These are phyloP conservation scores for Pyrenophora graminea DNA, from an alignment of 2,329 filamentous ascomycete species.

Conservation along the genomic window DNA sequence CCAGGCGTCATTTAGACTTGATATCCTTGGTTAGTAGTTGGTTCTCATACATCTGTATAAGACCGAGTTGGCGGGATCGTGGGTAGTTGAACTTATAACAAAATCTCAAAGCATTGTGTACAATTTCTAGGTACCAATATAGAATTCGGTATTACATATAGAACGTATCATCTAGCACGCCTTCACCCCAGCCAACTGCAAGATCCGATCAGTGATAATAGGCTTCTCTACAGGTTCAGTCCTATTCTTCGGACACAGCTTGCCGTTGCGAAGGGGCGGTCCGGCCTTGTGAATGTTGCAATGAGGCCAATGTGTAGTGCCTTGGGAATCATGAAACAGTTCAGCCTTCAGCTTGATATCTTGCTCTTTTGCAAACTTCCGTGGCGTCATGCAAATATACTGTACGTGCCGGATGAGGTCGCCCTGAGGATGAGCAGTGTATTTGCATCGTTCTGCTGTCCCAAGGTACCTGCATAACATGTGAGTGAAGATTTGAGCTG, in stretches of 20 bases:
- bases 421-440: constrained; percentile 18
- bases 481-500: too few relatives aligned
- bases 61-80: too few relatives aligned
- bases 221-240: constrained; percentile 27
- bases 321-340: constrained; percentile 21
- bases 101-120: too few relatives aligned
- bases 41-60: too few relatives aligned
- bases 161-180: not conserved
- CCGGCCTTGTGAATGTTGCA: constrained; percentile 25
- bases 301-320: constrained; percentile 32
- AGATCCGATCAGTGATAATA: constrained; percentile 17
- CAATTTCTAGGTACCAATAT: too few relatives aligned
- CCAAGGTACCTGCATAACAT: constrained; percentile 35
- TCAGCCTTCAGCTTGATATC: constrained; percentile 23
- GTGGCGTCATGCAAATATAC: constrained; percentile 31
- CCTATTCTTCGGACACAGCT: constrained; percentile 16
- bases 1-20: too few relatives aligned
- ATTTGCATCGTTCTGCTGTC: constrained; percentile 57
- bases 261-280: constrained; percentile 13
- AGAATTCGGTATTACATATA: too few relatives aligned
- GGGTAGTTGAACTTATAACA: too few relatives aligned
- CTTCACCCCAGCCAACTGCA: constrained; percentile 4
- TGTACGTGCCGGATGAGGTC: constrained; percentile 23
- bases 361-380: constrained; percentile 16
- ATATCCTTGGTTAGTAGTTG: too few relatives aligned